Conservation (phyloP, 2,329 filamentous ascomycete genomes). For the Pseudodiploospora longispora region DNA sequence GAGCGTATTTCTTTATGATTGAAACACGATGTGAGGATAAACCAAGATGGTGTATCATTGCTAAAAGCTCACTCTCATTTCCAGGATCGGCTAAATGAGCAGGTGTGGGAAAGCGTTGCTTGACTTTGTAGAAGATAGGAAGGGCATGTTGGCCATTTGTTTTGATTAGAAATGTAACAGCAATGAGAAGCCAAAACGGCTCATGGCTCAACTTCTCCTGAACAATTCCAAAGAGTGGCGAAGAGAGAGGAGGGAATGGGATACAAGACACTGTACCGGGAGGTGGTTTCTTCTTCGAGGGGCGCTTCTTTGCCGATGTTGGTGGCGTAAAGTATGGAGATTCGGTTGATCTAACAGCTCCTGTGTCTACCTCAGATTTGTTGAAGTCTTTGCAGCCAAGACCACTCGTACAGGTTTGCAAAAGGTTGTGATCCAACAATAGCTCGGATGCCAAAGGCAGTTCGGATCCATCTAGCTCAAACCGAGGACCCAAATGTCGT, state of each 20-base stretch:
- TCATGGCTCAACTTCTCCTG: constrained; percentile 70
- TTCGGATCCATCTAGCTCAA: no score
- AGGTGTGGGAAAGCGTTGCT: constrained; percentile 60
- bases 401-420: no score
- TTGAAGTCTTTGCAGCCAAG: no score
- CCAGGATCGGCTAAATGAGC: constrained; percentile 48
- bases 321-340: constrained; percentile 27
- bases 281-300: constrained; percentile 24
- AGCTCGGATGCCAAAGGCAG: no score
- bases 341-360: not conserved
- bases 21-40: constrained; percentile 60
- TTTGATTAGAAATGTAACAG: constrained; percentile 76
- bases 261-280: constrained; percentile 44
- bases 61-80: constrained; percentile 42
- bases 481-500: no score
- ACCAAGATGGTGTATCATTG: constrained; percentile 62
- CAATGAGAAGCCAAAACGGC: constrained; percentile 74
- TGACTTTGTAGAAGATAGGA: constrained; percentile 64
- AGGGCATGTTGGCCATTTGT: constrained; percentile 68
- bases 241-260: constrained; percentile 60
- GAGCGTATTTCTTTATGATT: constrained; percentile 62
- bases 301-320: constrained; percentile 10
- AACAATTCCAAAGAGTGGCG: constrained; percentile 64
- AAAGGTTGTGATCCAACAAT: no score
- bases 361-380: no score